Conservation (phyloP, 768 basidiomycete genomes). For the Trichaptum fuscoviolaceum region DNA sequence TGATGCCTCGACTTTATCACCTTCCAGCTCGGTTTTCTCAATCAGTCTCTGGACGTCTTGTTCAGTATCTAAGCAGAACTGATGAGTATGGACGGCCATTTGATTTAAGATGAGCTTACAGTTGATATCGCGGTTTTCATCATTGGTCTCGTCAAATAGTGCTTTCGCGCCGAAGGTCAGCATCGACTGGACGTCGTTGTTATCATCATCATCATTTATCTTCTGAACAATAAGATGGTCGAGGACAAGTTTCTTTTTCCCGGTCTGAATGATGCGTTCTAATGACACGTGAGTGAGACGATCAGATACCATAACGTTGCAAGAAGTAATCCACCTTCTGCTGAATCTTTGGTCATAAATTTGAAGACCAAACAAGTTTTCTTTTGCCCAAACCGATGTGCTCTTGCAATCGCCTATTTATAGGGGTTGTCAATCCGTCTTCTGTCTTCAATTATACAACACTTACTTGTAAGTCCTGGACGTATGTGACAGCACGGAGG, state of each 20-base stretch:
- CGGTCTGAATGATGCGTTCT: constrained; percentile 90
- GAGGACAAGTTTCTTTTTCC: constrained; percentile 92
- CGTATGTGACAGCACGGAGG: constrained; percentile 11
- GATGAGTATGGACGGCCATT: background rate
- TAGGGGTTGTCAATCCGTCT: background rate
- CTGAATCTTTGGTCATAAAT: constrained; percentile 90
- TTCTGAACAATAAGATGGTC: constrained; percentile 96
- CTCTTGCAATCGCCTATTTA: constrained; percentile 82
- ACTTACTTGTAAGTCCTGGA: constrained; percentile 79
- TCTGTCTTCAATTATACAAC: background rate
- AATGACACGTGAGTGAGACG: constrained; percentile 5
- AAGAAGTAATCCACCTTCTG: constrained; percentile 56
- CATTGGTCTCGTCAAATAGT: constrained; percentile 66
- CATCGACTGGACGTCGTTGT: constrained; percentile 82
- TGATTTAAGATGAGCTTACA: constrained; percentile 39
- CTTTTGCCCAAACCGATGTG: constrained; percentile 92
- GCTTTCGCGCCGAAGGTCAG: constrained; percentile 85
- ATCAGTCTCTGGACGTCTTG: constrained; percentile 83
- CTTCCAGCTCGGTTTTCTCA: constrained; percentile 75
- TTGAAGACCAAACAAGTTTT: constrained; percentile 96
- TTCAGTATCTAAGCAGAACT: constrained; percentile 53
- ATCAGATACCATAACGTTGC: background rate
- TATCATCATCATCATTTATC: constrained; percentile 81
- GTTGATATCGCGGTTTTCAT: constrained; percentile 53
- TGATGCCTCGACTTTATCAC: constrained; percentile 46